Percentiles rank a stretch among this genome's conserved stretches.
Conservation (phyloP, 1,284 basidiomycete genomes). For the Cutaneotrichosporon daszewskae region DNA sequence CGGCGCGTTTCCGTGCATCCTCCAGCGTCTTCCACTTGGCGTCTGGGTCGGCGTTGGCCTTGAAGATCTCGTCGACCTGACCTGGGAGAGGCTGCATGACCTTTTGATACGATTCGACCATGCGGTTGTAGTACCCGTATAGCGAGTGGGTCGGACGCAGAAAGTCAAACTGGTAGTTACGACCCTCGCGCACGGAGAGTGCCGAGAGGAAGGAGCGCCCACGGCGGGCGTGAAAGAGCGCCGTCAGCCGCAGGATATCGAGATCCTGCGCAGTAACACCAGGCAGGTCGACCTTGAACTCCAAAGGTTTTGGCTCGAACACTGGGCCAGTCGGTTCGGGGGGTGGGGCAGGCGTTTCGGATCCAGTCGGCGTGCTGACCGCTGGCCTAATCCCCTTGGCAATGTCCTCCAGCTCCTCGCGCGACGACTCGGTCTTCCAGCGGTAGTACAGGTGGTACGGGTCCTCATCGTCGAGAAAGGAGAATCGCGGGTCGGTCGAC, state of each 20-base stretch:
- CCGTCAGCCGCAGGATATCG: slow-evolving; percentile 88
- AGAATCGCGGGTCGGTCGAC: slow-evolving; percentile 91
- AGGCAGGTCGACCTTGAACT: slow-evolving; percentile 84
- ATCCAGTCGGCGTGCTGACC: slow-evolving; percentile 8
- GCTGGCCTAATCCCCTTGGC: slow-evolving; percentile 26
- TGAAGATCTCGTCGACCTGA: slow-evolving; percentile 61
- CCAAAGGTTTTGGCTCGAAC: slow-evolving; percentile 72
- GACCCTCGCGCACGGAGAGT: slow-evolving; percentile 79
- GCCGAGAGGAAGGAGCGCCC: slow-evolving; percentile 80
- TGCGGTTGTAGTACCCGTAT: slow-evolving; percentile 92
- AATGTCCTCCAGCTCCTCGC: slow-evolving; percentile 62
- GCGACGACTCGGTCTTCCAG: slow-evolving; percentile 68
- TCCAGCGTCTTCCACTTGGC: slow-evolving; percentile 73
- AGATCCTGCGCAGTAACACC: slow-evolving; percentile 85
- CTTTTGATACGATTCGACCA: slow-evolving; percentile 93
- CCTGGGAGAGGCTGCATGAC: slow-evolving; percentile 79
- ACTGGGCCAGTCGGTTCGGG: slow-evolving; percentile 44
- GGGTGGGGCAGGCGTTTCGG: slow-evolving; percentile 21
- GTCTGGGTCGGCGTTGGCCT: slow-evolving; percentile 55
- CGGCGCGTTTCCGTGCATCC: slow-evolving; percentile 68
- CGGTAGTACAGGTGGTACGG: slow-evolving; percentile 97
- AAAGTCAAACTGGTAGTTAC: slow-evolving; percentile 98
- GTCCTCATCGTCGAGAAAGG: slow-evolving; percentile 84
- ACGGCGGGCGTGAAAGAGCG: slow-evolving; percentile 88
- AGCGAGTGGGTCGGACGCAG: slow-evolving; percentile 90